Evolutionary conservation across 2,329 filamentous ascomycete genomes (phyloP).

Genomic region (Macrophomina pseudophaseolina): DNA sequence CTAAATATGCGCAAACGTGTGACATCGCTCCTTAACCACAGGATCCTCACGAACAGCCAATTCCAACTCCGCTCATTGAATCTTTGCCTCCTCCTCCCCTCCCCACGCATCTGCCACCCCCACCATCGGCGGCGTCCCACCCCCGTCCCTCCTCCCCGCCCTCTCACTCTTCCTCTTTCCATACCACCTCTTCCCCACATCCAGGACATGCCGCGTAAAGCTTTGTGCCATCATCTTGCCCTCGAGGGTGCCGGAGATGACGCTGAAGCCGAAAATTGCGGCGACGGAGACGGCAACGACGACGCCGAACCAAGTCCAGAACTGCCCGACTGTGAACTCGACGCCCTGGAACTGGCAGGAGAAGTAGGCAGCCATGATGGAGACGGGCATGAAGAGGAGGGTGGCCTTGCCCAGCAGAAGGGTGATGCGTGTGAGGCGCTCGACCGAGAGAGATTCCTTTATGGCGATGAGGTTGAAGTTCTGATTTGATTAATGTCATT

Average conservation of each 20-base stretch:
- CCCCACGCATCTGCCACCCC: too few relatives aligned
- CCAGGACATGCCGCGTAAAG: conserved; percentile 39
- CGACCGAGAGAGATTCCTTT: conserved; percentile 74
- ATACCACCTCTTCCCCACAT: conserved; percentile 20
- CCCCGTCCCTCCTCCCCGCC: neutral
- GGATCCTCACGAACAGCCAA: too few relatives aligned
- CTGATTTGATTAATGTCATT: conserved; percentile 44
- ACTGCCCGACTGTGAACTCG: conserved; percentile 65
- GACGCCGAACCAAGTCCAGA: conserved; percentile 71
- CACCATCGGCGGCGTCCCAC: too few relatives aligned
- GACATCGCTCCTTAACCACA: too few relatives aligned
- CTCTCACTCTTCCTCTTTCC: conserved; percentile 1
- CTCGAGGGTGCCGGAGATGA: conserved; percentile 63
- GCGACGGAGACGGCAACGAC: conserved; percentile 65
- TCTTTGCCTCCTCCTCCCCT: neutral
- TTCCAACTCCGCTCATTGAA: neutral
- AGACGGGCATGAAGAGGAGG: conserved; percentile 76
- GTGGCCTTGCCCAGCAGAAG: conserved; percentile 76
- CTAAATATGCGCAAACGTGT: too few relatives aligned
- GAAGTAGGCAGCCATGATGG: conserved; percentile 76
- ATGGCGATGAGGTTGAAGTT: conserved; percentile 80
- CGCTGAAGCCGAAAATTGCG: conserved; percentile 62
- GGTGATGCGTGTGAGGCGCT: conserved; percentile 72
- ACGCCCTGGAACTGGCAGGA: conserved; percentile 67
- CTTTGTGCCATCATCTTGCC: conserved; percentile 58